phyloP scores from a whole-genome alignment of 192 early-diverging fungal genomes.

The Coemansia sp. region DNA sequence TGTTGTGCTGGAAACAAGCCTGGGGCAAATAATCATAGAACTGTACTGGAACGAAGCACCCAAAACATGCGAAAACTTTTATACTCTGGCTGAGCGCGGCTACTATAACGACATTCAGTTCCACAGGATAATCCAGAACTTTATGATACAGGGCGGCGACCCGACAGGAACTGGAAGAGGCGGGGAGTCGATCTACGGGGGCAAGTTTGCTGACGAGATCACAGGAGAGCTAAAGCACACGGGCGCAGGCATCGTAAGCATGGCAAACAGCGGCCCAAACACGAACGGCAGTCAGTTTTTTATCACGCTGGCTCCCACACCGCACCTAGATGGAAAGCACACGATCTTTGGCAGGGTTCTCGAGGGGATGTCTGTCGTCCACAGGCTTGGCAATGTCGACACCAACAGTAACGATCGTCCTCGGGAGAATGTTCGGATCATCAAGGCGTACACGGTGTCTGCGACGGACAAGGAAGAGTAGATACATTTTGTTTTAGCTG shows the following conservation, averaged over 20 bases:
- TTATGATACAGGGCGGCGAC: slow-evolving; percentile 98
- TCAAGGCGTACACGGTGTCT: background rate
- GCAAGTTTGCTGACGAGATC: slow-evolving; percentile 73
- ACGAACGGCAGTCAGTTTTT: slow-evolving; percentile 87
- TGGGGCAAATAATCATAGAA: slow-evolving; percentile 29
- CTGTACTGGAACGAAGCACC: slow-evolving; percentile 65
- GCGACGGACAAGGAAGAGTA: background rate
- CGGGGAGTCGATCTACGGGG: slow-evolving; percentile 69
- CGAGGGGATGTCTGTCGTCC: slow-evolving; percentile 77
- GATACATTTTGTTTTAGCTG: background rate
- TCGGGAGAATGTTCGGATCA: slow-evolving; percentile 22
- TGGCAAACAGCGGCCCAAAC: slow-evolving; percentile 93
- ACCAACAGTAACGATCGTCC: slow-evolving; percentile 69
- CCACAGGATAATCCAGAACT: slow-evolving; percentile 84
- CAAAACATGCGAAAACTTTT: slow-evolving; percentile 85
- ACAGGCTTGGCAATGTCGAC: slow-evolving; percentile 69
- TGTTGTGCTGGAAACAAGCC: slow-evolving; percentile 22
- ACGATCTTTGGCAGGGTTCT: slow-evolving; percentile 91
- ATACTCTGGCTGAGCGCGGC: slow-evolving; percentile 69
- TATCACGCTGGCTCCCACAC: slow-evolving; percentile 69
- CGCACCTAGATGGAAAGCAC: slow-evolving; percentile 82
- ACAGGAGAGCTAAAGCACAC: slow-evolving; percentile 72
- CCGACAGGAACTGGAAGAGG: slow-evolving; percentile 94
- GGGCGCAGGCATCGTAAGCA: slow-evolving; percentile 82
- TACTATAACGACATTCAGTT: slow-evolving; percentile 84